Base-by-base conservation (phyloP, 352 stramenopile species). In the Aphanomyces cochlioides region DNA sequence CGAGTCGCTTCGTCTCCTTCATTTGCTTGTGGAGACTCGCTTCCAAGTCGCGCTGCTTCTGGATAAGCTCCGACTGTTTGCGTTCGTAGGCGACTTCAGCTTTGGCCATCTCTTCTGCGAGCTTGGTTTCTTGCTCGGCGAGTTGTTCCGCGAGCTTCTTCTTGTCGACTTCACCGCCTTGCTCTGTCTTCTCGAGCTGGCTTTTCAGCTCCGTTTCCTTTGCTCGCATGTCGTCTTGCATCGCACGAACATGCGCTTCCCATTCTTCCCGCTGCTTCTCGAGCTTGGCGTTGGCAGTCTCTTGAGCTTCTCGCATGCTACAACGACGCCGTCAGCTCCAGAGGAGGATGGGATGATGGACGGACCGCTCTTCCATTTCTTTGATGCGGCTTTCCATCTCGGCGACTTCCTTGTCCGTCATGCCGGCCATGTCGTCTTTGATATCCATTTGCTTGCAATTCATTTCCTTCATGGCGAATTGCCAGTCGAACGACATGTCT, bases 391-490 rank as follows among this genome's bases (percentile, higher is more conserved):
- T 65, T 56, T 95, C 86, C 83, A 92, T 95, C 66, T 93, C 87
- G 15, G 77, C 76, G 28, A 90, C 90, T 41, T 93, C 85, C 36
- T 81, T 81, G 72, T 87, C 81, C 5, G 81, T 84, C 19, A 85
- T 72, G 3, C 66, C 78, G 67, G 88, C 81, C 10, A 85, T 72
- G 37, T 90, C 83, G 8, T 87, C 65, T 7, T 82, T 85, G 0
- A 74, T 76, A 68, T 84, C 79, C 40, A 92, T 78, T 60, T 95
- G 84, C 19, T 76, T 82, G 48, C 77, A 83, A 68, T 95, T 94
- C 1, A 96, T 74, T 70, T 96, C 89, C 60, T 88, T 87, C 77
- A 91, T 88, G 1, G 85, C 84, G 37, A 86, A 77, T 48, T 92
- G 85, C 83, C 85, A 92, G 61, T 92, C 83, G 41, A 83, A 88